These are phyloP conservation scores for Fomes fomentarius DNA, from an alignment of 1,284 basidiomycete species.

Conservation along the genomic window DNA sequence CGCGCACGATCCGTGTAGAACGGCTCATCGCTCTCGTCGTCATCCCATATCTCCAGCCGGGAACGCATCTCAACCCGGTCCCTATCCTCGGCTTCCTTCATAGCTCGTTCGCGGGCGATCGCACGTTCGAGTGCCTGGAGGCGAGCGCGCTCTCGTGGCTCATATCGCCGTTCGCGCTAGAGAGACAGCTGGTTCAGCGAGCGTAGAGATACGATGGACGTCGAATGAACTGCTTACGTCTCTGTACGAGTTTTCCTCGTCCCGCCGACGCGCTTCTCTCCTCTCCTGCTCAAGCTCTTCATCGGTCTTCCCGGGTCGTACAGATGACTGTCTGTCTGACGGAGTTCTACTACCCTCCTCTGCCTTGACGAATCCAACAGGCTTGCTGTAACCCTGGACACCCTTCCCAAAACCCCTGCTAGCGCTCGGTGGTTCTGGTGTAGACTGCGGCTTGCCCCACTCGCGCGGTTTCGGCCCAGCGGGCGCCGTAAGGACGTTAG, in stretches of 20 bases:
- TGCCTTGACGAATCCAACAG: slow-evolving; percentile 80
- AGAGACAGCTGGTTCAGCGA: slow-evolving; percentile 4
- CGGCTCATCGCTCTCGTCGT: slow-evolving; percentile 85
- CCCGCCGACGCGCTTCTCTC: slow-evolving; percentile 70
- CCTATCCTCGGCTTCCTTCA: slow-evolving; percentile 75
- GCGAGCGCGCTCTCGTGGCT: slow-evolving; percentile 77
- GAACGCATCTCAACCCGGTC: slow-evolving; percentile 73
- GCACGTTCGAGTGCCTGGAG: slow-evolving; percentile 77
- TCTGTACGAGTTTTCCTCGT: slow-evolving; percentile 81
- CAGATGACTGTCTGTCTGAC: slow-evolving; percentile 40
- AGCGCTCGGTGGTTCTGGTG: slow-evolving; percentile 29
- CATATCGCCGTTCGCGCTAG: slow-evolving; percentile 83
- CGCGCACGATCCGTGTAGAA: slow-evolving; percentile 86
- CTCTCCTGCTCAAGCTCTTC: slow-evolving; percentile 83
- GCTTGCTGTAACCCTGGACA: slow-evolving; percentile 75
- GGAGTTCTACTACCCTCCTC: slow-evolving; percentile 47
- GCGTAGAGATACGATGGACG: background rate
- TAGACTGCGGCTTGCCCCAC: slow-evolving; percentile 69
- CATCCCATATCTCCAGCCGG: slow-evolving; percentile 83
- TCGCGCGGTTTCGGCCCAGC: slow-evolving; percentile 76
- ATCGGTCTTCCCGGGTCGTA: slow-evolving; percentile 67
- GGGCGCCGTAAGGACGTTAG: slow-evolving; percentile 47
- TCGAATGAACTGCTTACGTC: slow-evolving; percentile 61
- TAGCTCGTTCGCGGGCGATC: slow-evolving; percentile 69
- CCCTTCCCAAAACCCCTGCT: slow-evolving; percentile 60